These are phyloP conservation scores for Skeletonema menzelii DNA, from an alignment of 108 stramenopile species.

Conservation along the genomic window DNA sequence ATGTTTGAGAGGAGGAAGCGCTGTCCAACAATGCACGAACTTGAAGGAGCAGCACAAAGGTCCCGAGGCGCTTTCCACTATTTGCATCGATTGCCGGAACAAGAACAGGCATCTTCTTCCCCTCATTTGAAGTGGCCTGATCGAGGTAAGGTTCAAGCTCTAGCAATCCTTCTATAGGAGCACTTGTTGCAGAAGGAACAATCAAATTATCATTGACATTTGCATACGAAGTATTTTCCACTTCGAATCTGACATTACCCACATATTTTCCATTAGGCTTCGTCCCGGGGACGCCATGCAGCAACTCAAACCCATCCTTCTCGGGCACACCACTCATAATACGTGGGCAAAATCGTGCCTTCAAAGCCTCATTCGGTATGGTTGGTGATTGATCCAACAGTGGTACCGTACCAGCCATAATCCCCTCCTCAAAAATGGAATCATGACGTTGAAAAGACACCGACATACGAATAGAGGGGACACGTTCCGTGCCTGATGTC, in stretches of 20 bases:
- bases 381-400: slow-evolving; percentile 20
- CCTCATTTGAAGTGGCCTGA: slow-evolving; percentile 2
- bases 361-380: slow-evolving; percentile 12
- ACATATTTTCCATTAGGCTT: slow-evolving; percentile 31
- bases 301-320: slow-evolving; percentile 16
- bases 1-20: neutral
- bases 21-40: slow-evolving; percentile 36
- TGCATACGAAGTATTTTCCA: neutral
- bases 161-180: slow-evolving; percentile 32
- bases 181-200: neutral
- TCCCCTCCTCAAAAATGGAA: slow-evolving; percentile 39
- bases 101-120: slow-evolving; percentile 26
- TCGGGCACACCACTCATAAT: slow-evolving; percentile 11
- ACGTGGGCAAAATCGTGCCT: slow-evolving; percentile 29
- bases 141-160: slow-evolving; percentile 36
- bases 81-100: slow-evolving; percentile 51
- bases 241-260: slow-evolving; percentile 26
- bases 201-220: slow-evolving; percentile 2
- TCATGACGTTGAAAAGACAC: slow-evolving; percentile 24
- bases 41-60: slow-evolving; percentile 53
- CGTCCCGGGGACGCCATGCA: slow-evolving; percentile 36
- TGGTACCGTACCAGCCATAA: slow-evolving; percentile 22
- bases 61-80: slow-evolving; percentile 47
- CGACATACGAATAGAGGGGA: slow-evolving; percentile 3
- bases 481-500: slow-evolving; percentile 3